Evolutionary conservation across 768 basidiomycete species (phyloP).

Genomic region (Boletus sp.): DNA sequence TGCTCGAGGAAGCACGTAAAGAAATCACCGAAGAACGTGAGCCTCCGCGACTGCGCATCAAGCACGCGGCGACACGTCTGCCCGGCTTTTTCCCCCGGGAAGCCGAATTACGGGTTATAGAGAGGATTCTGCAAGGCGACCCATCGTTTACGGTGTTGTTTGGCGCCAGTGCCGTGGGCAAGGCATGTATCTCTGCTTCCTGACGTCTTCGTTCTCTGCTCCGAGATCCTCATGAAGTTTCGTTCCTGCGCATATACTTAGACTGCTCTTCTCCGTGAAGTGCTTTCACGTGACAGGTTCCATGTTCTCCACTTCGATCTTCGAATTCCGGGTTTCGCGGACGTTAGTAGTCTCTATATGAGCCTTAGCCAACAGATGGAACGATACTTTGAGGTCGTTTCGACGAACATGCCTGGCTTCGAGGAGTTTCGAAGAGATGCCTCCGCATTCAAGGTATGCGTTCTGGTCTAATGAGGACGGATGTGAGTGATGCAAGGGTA

Average conservation of each 20-base stretch:
- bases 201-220: not conserved
- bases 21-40: slow-evolving; percentile 72
- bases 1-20: slow-evolving; percentile 73
- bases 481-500: not conserved
- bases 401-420: slow-evolving; percentile 56
- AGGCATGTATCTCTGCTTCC: slow-evolving; percentile 49
- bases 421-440: slow-evolving; percentile 72
- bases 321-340: slow-evolving; percentile 80
- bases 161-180: slow-evolving; percentile 79
- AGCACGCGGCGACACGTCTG: slow-evolving; percentile 74
- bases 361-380: slow-evolving; percentile 81
- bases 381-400: slow-evolving; percentile 68
- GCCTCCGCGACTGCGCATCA: slow-evolving; percentile 60
- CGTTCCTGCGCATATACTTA: slow-evolving; percentile 27
- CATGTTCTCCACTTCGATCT: slow-evolving; percentile 84
- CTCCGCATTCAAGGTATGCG: slow-evolving; percentile 70
- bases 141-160: slow-evolving; percentile 80
- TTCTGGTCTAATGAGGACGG: not conserved
- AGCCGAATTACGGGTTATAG: slow-evolving; percentile 61
- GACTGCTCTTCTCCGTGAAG: slow-evolving; percentile 77
- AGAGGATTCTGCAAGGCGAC: slow-evolving; percentile 60
- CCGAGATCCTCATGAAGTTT: not conserved
- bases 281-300: slow-evolving; percentile 63
- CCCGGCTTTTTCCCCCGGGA: slow-evolving; percentile 72
- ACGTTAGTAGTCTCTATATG: slow-evolving; percentile 71